Base-by-base conservation (phyloP, 305 asterid species). In the Rubia tinctorum region DNA sequence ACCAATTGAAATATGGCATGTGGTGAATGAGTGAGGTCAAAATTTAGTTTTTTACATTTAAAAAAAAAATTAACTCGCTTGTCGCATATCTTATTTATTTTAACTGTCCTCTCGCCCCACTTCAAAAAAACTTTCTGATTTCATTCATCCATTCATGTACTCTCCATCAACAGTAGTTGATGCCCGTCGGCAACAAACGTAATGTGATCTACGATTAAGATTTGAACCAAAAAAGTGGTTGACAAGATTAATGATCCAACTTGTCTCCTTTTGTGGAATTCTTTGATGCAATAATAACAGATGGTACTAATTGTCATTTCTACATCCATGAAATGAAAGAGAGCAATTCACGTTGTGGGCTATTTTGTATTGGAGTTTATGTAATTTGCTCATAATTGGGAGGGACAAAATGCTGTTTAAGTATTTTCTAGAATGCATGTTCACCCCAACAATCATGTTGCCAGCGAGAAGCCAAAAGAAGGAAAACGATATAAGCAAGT, bases 331-430 rank as follows among this genome's bases (percentile, higher is more conserved):
- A 47, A 27, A 14, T 8, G 39, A 15, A 30, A 34, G 22, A 63
- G 9, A 63, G 30, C 44, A 30, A 63, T 63, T 34, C 42, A 68
- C 17, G 3, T 5, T 7, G 6, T 27, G 8, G 13, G 11, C 25
- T 8, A 13, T 12, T 22, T 45, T 23, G 72, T 37, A 23, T 6
- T 47, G 7, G 40, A 14, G 34, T 8, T 44, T 43, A 10, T 9
- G 49, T 59, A 58, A 25, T 51, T 69, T 68, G 61, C 27, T 69
- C 47, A 23, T 15, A 25, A 34, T 70, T 70, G 65, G 37, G 1
- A 18, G 11, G 22, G 37, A 13, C 20, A 30, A 30, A 30, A 30
- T 30, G 34, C 34, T n/a, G n/a, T n/a, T n/a, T n/a, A n/a, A n/a
- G n/a, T n/a, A n/a, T n/a, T n/a, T n/a, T n/a, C n/a, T n/a, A n/a